Conservation (phyloP, 2,329 filamentous ascomycete genomes). For the Trichophyton verrucosum region DNA sequence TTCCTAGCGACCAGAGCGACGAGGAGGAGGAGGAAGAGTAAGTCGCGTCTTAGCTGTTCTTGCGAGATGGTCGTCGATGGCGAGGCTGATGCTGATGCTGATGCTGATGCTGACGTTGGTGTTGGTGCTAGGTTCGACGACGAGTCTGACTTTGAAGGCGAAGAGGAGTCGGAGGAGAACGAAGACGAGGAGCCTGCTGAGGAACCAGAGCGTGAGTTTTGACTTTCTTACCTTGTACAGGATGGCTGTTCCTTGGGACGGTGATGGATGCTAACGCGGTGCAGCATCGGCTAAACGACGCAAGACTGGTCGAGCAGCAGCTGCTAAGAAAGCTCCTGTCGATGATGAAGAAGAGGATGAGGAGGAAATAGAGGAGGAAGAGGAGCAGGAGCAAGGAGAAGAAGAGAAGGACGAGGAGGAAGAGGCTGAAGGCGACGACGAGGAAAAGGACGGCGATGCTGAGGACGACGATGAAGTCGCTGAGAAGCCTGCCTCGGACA, state of each 20-base stretch:
- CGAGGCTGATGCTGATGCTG: neutral
- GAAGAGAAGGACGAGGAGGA: constrained; percentile 15
- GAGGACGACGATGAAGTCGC: constrained; percentile 18
- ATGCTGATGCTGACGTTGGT: neutral
- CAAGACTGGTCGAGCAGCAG: constrained; percentile 16
- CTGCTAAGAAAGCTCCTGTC: neutral
- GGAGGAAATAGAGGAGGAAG: constrained; percentile 17
- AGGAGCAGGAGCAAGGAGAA: constrained; percentile 20
- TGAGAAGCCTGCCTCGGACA: constrained; percentile 1
- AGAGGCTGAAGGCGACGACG: constrained; percentile 18
- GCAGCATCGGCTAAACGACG: constrained; percentile 17
- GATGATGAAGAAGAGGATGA: constrained; percentile 6
- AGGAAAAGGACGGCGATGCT: constrained; percentile 19
- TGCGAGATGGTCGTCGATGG: neutral
- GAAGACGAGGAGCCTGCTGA: constrained; percentile 18
- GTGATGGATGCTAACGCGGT: neutral
- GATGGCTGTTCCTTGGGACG: too few species aligned
- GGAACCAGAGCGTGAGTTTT: constrained; percentile 13
- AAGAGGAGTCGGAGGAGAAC: constrained; percentile 15
- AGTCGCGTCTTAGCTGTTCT: neutral
- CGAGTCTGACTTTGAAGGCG: constrained; percentile 21
- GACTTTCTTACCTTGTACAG: too few species aligned
- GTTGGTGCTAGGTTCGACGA: constrained; percentile 19
- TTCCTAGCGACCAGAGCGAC: constrained; percentile 39
- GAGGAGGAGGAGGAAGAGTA: constrained; percentile 34